phyloP scores from a whole-genome alignment of 2,329 filamentous ascomycete genomes.

The Sclerotiophoma versabilis region DNA sequence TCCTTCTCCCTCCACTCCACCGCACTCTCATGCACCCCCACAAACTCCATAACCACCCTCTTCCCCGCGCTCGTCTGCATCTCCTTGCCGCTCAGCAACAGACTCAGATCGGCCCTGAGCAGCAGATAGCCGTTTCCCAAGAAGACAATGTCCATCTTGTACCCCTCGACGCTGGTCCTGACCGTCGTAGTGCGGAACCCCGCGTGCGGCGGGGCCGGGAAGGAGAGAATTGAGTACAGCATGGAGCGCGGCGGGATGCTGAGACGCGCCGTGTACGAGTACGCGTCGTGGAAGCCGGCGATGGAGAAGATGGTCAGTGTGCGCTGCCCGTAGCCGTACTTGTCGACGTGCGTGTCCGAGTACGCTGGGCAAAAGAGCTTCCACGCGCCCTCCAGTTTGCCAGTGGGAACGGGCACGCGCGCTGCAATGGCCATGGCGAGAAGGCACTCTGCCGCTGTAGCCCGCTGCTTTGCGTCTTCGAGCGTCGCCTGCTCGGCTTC shows the following conservation, averaged over 20 bases:
- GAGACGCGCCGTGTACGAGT: conserved; percentile 34
- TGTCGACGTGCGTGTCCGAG: conserved; percentile 32
- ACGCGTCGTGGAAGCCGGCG: conserved; percentile 18
- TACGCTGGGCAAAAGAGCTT: conserved; percentile 41
- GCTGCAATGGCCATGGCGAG: conserved; percentile 28
- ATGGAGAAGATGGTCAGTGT: conserved; percentile 31
- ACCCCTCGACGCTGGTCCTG: conserved; percentile 32
- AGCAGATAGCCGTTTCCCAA: conserved; percentile 40
- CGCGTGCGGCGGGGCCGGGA: conserved; percentile 38
- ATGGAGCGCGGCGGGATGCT: conserved; percentile 38
- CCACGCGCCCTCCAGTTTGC: conserved; percentile 32
- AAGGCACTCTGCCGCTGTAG: conserved; percentile 22
- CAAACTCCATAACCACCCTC: conserved; percentile 32
- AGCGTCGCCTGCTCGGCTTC: conserved; percentile 9
- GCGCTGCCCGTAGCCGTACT: conserved; percentile 37
- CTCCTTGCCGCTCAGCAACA: conserved; percentile 37
- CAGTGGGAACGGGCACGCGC: conserved; percentile 36
- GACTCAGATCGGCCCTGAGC: conserved; percentile 34
- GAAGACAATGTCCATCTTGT: conserved; percentile 36
- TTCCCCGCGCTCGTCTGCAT: conserved; percentile 16
- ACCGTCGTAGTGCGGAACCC: conserved; percentile 31
- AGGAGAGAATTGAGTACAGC: conserved; percentile 26
- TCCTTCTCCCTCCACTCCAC: conserved; percentile 21
- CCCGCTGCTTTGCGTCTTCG: conserved; percentile 4
- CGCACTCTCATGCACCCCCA: conserved; percentile 29